Percentiles rank a stretch among this genome's conserved stretches.
These are phyloP conservation scores for Pyrenochaeta sp. DNA, from an alignment of 2,329 filamentous ascomycete species.

Conservation along the genomic window DNA sequence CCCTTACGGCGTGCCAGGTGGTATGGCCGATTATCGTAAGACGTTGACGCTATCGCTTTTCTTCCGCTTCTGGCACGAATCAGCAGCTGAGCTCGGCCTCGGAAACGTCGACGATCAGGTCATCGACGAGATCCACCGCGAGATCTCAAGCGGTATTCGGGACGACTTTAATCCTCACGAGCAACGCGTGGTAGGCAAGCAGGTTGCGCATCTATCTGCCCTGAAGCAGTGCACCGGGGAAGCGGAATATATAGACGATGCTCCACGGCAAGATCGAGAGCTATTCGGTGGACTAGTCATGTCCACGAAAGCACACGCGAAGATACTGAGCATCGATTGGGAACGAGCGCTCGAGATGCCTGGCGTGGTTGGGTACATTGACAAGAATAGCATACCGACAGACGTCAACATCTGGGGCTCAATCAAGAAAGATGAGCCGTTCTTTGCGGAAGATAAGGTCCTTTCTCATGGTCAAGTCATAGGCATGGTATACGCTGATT, in stretches of 20 bases:
- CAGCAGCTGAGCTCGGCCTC: constrained; percentile 69
- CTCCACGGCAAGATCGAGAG: constrained; percentile 83
- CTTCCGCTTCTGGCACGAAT: constrained; percentile 95
- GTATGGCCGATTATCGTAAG: constrained; percentile 95
- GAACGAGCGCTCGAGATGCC: constrained; percentile 80
- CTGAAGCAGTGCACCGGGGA: constrained; percentile 92
- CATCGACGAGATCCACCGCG: constrained; percentile 81
- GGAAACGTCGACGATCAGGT: constrained; percentile 72
- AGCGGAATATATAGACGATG: constrained; percentile 94
- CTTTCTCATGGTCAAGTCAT: constrained; percentile 89
- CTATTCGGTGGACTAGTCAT: constrained; percentile 87
- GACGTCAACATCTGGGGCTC: constrained; percentile 92
- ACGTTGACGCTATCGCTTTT: constrained; percentile 91
- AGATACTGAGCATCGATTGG: constrained; percentile 80
- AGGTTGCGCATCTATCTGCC: constrained; percentile 84
- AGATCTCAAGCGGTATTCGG: constrained; percentile 78
- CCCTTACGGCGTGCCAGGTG: constrained; percentile 86
- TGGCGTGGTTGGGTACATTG: constrained; percentile 84
- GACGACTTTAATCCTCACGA: constrained; percentile 82
- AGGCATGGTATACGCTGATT: constrained; percentile 83
- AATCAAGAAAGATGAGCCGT: constrained; percentile 80
- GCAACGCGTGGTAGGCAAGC: constrained; percentile 82
- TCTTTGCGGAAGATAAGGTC: constrained; percentile 90
- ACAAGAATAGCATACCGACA: constrained; percentile 79
- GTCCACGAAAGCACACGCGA: constrained; percentile 87